These are phyloP conservation scores for Conidiobolus coronatus DNA, from an alignment of 371 early-diverging fungal genomes.

Conservation along the genomic window DNA sequence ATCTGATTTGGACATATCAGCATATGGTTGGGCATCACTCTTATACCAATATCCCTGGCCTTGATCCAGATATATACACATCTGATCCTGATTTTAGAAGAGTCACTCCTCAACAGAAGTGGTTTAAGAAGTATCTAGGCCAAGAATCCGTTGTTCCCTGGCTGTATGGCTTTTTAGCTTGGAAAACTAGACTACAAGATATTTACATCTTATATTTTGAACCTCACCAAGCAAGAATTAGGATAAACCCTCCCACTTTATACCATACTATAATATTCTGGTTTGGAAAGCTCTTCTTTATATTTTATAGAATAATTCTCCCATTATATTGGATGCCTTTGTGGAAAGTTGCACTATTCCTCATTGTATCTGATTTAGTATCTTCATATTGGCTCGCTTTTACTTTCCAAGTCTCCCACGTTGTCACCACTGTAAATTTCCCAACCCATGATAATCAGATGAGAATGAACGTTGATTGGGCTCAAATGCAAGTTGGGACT, in stretches of 20 bases:
- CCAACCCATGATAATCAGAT: conserved; percentile 14
- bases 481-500: conserved; percentile 27
- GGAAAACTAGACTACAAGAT: conserved; percentile 27
- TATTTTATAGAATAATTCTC: conserved; percentile 19
- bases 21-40: conserved; percentile 33
- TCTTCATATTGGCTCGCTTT: conserved; percentile 25
- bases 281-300: conserved; percentile 27
- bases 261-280: conserved; percentile 22
- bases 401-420: conserved; percentile 36
- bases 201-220: conserved; percentile 18
- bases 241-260: conserved; percentile 18
- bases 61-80: conserved; percentile 26
- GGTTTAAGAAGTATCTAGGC: conserved; percentile 19
- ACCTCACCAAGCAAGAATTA: conserved; percentile 18
- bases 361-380: conserved; percentile 18
- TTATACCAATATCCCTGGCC: conserved; percentile 25
- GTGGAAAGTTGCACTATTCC: conserved; percentile 11
- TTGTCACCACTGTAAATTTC: conserved; percentile 21
- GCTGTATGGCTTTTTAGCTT: conserved; percentile 21
- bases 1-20: conserved; percentile 28
- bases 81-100: conserved; percentile 24
- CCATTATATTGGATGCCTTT: conserved; percentile 14
- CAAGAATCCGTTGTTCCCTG: conserved; percentile 24
- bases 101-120: conserved; percentile 20
- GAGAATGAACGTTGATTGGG: conserved; percentile 24